These are phyloP conservation scores for Mortierella sp. DNA, from an alignment of 371 early-diverging fungal genomes.

Conservation along the genomic window DNA sequence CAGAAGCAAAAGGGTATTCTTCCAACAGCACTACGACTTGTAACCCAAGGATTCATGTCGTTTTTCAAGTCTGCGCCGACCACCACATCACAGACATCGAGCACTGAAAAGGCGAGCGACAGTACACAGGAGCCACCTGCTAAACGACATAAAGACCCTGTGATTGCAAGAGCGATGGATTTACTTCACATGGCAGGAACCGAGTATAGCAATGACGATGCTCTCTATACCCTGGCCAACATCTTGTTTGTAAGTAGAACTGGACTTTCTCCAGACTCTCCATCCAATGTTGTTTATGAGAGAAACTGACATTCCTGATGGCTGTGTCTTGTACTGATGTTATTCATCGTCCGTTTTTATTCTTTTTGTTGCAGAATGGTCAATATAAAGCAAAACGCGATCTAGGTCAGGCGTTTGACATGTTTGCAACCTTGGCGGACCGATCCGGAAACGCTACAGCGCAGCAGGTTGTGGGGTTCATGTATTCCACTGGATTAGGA, in stretches of 20 bases:
- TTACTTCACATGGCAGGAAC: slow-evolving; percentile 54
- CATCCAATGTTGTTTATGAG: no score
- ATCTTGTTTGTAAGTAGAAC: slow-evolving; percentile 57
- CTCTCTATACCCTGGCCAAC: slow-evolving; percentile 59
- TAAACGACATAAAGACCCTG: slow-evolving; percentile 32
- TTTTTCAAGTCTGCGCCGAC: slow-evolving; percentile 23
- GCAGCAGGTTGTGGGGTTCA: slow-evolving; percentile 88
- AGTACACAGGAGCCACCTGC: neutral
- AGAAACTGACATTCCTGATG: neutral
- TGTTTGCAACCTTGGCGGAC: slow-evolving; percentile 68
- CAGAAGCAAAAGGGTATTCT: slow-evolving; percentile 44
- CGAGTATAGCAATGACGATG: slow-evolving; percentile 53
- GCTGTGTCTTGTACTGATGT: neutral
- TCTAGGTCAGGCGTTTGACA: slow-evolving; percentile 65
- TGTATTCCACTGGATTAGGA: slow-evolving; percentile 92
- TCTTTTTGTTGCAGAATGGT: slow-evolving; percentile 49
- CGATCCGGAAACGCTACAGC: slow-evolving; percentile 83
- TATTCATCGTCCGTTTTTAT: neutral
- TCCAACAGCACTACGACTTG: slow-evolving; percentile 39
- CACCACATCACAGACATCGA: slow-evolving; percentile 6
- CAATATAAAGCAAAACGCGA: slow-evolving; percentile 69
- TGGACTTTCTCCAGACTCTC: neutral
- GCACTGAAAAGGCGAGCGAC: slow-evolving; percentile 6
- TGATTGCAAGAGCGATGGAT: slow-evolving; percentile 49
- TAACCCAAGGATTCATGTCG: slow-evolving; percentile 47